Conservation (phyloP, 176 grass and related monocot species). For the Paspalum notatum region DNA sequence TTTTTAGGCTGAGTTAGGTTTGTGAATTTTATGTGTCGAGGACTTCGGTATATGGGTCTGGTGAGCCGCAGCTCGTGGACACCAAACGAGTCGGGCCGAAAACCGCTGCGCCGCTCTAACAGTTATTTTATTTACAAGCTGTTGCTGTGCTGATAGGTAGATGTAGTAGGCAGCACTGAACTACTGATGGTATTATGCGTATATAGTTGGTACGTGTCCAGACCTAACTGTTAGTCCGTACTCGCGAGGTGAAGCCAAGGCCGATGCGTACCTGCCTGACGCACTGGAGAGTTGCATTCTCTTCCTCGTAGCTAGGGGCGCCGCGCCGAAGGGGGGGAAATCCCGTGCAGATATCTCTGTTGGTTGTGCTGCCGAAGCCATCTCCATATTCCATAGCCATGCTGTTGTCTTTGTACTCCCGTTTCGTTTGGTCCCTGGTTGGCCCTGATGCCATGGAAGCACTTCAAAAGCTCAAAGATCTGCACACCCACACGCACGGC, state of each 20-base stretch:
- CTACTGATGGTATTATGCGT: background rate
- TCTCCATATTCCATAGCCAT: background rate
- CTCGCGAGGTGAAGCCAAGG: slow-evolving; percentile 15
- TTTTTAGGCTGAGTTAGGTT: too few species aligned
- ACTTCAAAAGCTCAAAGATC: too few species aligned
- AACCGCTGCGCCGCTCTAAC: too few species aligned
- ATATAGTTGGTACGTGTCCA: background rate
- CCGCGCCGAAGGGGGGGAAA: background rate
- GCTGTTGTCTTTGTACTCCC: background rate
- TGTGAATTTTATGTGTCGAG: too few species aligned
- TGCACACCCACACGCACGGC: too few species aligned
- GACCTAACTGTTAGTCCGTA: background rate
- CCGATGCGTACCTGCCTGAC: background rate
- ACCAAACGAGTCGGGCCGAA: too few species aligned
- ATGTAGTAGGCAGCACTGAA: background rate
- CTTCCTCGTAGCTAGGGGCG: too few species aligned
- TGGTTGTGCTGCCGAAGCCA: slow-evolving; percentile 1
- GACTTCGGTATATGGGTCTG: too few species aligned
- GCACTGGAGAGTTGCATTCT: too few species aligned
- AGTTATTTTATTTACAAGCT: too few species aligned
- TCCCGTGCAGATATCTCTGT: background rate
- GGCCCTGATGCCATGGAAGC: background rate
- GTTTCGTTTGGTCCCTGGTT: background rate
- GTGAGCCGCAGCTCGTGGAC: too few species aligned
- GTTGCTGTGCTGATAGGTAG: too few species aligned